Base-by-base conservation (phyloP, 345 rosid species). In the Eutrema heterophyllum region DNA sequence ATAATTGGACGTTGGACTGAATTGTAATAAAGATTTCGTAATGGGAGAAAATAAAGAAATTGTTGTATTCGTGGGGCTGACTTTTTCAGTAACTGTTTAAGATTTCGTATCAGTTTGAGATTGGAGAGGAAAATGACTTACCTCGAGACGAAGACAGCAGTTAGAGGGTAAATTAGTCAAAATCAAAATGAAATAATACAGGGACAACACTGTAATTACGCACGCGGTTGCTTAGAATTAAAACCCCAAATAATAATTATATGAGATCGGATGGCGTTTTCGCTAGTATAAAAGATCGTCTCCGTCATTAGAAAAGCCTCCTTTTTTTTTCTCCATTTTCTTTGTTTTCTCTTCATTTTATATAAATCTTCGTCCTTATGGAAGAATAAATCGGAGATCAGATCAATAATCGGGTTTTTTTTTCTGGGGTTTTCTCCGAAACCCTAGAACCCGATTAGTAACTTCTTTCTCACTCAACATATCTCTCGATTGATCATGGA, bases 51-150 rank as follows among this genome's bases (percentile, higher is more conserved):
- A 2, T 7, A 49, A 74, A 38, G 21, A 53, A 63, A 52, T 26
- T 5, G 18, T 45, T 60, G 64, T 35, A 62, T 51, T 68, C 63
- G 74, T 75, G 70, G 56, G 74, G 70, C 65, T 76, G 79, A 76
- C 75, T 54, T 35, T 35, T 75, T 68, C 74, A 51, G 66, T 68
- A 58, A 51, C 69, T 62, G 74, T 40, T 54, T 68, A 61, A 63
- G 43, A 65, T 55, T 65, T 73, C 71, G 77, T 26, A 54, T 64
- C 48, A 73, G 6, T 44, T 62, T 62, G 6, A 48, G 58, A 48
- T 39, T 40, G 50, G 21, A 44, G 30, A 59, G 15, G 74, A 69
- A 75, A 76, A 54, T 11, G 70, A 76, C 64, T 53, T 35, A 69
- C 44, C 59, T 69, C 43, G 13, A 68, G 79, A 69, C 26, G 14